Evolutionary conservation across 2,329 filamentous ascomycete species (phyloP).

Genomic region (Rhynchosporium agropyri): DNA sequence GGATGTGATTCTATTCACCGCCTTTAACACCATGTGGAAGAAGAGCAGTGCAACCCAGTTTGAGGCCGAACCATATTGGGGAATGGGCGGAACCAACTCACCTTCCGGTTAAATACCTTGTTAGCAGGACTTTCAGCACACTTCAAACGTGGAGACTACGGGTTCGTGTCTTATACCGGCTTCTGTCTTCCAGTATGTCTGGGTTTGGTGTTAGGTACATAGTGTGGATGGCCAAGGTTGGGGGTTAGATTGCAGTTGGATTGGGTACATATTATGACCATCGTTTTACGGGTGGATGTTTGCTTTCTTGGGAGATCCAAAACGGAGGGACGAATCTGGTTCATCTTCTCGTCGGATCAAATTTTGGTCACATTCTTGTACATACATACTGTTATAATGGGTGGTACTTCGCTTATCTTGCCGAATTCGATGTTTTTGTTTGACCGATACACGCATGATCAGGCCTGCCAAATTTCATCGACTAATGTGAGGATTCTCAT

Average conservation of each 20-base stretch:
- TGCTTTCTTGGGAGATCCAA: conserved; percentile 17
- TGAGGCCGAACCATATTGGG: conserved; percentile 78
- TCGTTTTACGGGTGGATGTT: conserved; percentile 26
- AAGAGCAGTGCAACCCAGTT: conserved; percentile 61
- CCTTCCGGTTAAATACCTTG: conserved; percentile 34
- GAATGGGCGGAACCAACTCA: conserved; percentile 50
- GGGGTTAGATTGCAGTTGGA: conserved; percentile 3
- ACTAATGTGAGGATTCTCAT: no score
- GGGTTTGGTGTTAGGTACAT: conserved; percentile 23
- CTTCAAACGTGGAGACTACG: background rate
- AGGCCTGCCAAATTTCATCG: no score
- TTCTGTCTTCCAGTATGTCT: background rate
- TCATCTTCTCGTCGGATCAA: conserved; percentile 11
- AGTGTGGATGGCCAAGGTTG: background rate
- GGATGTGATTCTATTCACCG: conserved; percentile 72
- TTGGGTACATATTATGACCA: conserved; percentile 29
- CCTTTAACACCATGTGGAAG: conserved; percentile 84
- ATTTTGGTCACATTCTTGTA: conserved; percentile 31
- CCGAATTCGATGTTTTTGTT: conserved; percentile 4
- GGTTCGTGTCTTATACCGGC: background rate
- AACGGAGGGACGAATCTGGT: conserved; percentile 8
- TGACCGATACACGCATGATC: background rate
- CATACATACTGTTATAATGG: conserved; percentile 29
- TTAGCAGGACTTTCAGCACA: background rate
- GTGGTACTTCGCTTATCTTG: conserved; percentile 1